Conservation (phyloP, 768 basidiomycete genomes). For the Termitomyces sp. region DNA sequence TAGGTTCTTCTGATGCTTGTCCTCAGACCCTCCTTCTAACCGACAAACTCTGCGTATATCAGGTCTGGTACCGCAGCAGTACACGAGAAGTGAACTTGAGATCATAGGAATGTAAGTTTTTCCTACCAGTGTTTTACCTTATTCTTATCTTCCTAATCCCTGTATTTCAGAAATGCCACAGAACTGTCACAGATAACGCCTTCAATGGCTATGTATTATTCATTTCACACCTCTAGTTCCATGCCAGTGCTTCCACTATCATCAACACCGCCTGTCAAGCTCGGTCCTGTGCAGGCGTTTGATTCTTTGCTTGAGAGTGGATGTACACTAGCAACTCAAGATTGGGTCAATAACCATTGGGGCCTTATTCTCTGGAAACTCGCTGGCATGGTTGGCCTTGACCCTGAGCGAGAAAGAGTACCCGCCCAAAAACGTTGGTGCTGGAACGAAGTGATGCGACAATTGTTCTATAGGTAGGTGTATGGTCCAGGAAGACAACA, state of each 20-base stretch:
- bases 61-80: slow-evolving; percentile 44
- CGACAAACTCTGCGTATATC: slow-evolving; percentile 43
- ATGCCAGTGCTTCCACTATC: slow-evolving; percentile 16
- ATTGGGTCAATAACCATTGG: slow-evolving; percentile 96
- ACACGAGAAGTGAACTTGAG: slow-evolving; percentile 36
- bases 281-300: slow-evolving; percentile 52
- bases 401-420: slow-evolving; percentile 53
- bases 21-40: slow-evolving; percentile 24
- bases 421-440: slow-evolving; percentile 60
- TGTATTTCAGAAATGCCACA: slow-evolving; percentile 34
- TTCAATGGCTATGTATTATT: slow-evolving; percentile 49
- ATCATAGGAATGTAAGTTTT: slow-evolving; percentile 45
- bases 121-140: neutral
- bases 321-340: slow-evolving; percentile 61
- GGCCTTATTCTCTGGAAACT: slow-evolving; percentile 89
- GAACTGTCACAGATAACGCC: slow-evolving; percentile 54
- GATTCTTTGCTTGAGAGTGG: slow-evolving; percentile 48
- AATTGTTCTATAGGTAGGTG: slow-evolving; percentile 78
- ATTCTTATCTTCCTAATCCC: neutral
- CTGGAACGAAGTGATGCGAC: slow-evolving; percentile 75
- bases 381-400: slow-evolving; percentile 73
- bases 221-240: slow-evolving; percentile 42
- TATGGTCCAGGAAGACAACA: neutral
- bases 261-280: slow-evolving; percentile 15
- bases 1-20: neutral